Percentiles rank a stretch among this genome's conserved stretches.
phyloP scores from a whole-genome alignment of 352 stramenopile species.

The Aphanomyces astaci region DNA sequence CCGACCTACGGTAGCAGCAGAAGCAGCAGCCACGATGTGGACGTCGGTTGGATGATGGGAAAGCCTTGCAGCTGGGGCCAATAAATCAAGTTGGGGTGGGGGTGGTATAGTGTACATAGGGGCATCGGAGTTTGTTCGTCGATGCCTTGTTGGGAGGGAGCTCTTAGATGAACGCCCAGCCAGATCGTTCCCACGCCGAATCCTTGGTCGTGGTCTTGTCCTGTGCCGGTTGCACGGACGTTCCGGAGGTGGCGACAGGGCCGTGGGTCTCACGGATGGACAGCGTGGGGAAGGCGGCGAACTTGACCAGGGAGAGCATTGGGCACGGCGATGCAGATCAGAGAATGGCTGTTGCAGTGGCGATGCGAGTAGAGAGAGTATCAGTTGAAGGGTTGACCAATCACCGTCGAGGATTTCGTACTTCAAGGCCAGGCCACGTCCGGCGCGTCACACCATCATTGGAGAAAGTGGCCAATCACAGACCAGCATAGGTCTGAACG shows the following conservation, averaged over 20 bases:
- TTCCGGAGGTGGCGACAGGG: background rate
- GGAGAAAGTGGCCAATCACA: background rate
- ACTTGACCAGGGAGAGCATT: constrained; percentile 1
- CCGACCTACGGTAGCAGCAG: too few relatives aligned
- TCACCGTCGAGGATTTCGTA: background rate
- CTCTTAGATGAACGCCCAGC: background rate
- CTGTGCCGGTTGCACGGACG: background rate
- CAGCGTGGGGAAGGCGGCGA: background rate
- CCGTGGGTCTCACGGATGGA: background rate
- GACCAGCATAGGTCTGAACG: too few relatives aligned
- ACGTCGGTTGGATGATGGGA: too few relatives aligned
- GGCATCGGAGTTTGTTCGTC: background rate
- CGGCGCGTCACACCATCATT: background rate
- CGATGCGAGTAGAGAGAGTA: background rate
- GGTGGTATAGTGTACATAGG: background rate
- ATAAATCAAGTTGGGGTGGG: too few relatives aligned
- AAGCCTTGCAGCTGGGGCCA: background rate
- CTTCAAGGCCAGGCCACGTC: background rate
- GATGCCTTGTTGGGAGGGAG: background rate
- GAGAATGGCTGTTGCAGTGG: background rate
- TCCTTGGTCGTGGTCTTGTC: background rate
- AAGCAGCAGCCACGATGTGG: too few relatives aligned
- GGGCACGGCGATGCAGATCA: background rate
- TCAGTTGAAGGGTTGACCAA: too few relatives aligned
- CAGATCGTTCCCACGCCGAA: constrained; percentile 1